These are phyloP conservation scores for Pneumocystis canis DNA, from an alignment of 1,139 yeast species.

Conservation along the genomic window DNA sequence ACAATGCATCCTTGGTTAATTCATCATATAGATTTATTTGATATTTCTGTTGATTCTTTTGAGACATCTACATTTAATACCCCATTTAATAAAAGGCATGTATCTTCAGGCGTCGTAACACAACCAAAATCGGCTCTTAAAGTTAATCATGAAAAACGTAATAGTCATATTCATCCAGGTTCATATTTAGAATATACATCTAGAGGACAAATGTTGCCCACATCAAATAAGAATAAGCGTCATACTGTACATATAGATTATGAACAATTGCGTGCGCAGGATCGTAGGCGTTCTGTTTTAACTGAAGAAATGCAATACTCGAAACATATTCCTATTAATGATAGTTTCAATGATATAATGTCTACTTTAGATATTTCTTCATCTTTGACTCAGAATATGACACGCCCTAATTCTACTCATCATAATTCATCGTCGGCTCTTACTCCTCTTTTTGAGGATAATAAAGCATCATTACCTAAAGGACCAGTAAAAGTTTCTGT, in stretches of 20 bases:
- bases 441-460: neutral
- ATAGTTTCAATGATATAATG: neutral
- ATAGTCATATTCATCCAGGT: neutral
- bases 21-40: conserved; percentile 60
- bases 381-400: neutral
- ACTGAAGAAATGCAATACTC: conserved; percentile 7
- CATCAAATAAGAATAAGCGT: conserved; percentile 9
- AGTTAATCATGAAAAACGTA: neutral
- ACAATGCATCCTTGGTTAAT: conserved; percentile 78
- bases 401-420: neutral
- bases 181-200: neutral
- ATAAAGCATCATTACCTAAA: neutral
- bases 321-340: neutral
- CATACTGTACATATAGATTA: conserved; percentile 16
- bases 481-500: neutral
- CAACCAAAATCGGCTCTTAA: neutral
- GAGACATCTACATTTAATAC: conserved; percentile 51
- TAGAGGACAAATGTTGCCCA: neutral
- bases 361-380: neutral
- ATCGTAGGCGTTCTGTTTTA: neutral
- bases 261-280: conserved; percentile 6
- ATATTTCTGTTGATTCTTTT: conserved; percentile 52
- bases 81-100: conserved; percentile 1
- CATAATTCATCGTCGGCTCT: neutral
- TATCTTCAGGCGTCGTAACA: neutral